A percentile compares a stretch with the other conserved stretches of the same genome.
Evolutionary conservation across 2,329 filamentous ascomycete species (phyloP).

Genomic region (Dactylellina leptospora): DNA sequence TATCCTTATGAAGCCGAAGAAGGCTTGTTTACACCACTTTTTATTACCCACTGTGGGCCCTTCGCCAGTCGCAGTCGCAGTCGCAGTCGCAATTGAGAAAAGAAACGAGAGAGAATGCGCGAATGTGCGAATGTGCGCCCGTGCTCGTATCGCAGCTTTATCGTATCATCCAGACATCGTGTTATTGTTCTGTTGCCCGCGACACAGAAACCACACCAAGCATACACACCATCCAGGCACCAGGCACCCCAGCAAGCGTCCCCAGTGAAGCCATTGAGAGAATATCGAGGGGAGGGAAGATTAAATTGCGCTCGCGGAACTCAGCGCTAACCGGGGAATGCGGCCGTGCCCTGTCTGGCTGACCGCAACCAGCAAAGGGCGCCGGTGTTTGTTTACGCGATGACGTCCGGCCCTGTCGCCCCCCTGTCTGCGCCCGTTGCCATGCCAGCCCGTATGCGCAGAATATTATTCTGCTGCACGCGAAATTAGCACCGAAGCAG

Average conservation of each 20-base stretch:
- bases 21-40: slow-evolving; percentile 7
- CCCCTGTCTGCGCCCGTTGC: slow-evolving; percentile 16
- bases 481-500: slow-evolving; percentile 27
- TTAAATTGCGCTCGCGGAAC: slow-evolving; percentile 14
- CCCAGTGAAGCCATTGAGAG: slow-evolving; percentile 1
- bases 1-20: neutral
- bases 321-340: slow-evolving; percentile 20
- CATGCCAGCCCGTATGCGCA: slow-evolving; percentile 24
- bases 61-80: neutral
- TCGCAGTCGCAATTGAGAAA: neutral
- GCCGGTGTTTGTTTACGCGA: slow-evolving; percentile 5
- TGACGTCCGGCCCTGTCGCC: slow-evolving; percentile 5
- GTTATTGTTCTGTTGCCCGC: slow-evolving; percentile 23
- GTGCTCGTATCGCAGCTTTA: neutral
- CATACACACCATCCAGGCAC: slow-evolving; percentile 25
- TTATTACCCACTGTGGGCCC: neutral
- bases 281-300: neutral
- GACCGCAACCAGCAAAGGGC: neutral
- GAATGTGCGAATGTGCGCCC: no score
- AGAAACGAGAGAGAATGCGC: neutral
- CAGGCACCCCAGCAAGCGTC: slow-evolving; percentile 33
- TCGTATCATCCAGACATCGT: neutral
- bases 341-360: neutral
- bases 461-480: slow-evolving; percentile 1
- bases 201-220: slow-evolving; percentile 1